Evolutionary conservation across 257 asterid genomes (phyloP).

Genomic region (Capsicum baccatum): DNA sequence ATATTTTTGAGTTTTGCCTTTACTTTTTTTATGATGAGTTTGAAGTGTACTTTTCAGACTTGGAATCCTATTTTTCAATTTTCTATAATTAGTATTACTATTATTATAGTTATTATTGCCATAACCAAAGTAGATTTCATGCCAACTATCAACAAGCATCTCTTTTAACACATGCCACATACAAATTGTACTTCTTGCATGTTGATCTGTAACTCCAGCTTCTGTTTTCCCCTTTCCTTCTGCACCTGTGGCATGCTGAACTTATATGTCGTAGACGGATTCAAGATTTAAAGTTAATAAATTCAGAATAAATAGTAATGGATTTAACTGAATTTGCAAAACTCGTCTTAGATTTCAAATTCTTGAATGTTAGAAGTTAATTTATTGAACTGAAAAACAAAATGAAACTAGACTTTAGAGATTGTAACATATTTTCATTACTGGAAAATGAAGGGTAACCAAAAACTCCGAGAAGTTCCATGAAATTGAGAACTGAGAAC

Average conservation of each 20-base stretch:
- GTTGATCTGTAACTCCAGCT: constrained; percentile 92
- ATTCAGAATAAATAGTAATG: not conserved
- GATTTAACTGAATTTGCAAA: not conserved
- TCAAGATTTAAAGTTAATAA: not conserved
- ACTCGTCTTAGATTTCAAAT: not conserved
- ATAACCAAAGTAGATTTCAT: constrained; percentile 59
- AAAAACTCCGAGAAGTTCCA: too few species aligned
- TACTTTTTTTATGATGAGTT: constrained; percentile 59
- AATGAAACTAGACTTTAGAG: not conserved
- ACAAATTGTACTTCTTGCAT: constrained; percentile 87
- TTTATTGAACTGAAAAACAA: not conserved
- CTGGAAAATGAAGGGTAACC: too few species aligned
- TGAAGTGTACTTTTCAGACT: constrained; percentile 65
- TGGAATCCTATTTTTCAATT: constrained; percentile 52
- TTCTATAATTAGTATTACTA: constrained; percentile 30
- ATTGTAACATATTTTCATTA: too few species aligned
- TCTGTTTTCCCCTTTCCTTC: constrained; percentile 88
- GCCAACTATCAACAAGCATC: constrained; percentile 94
- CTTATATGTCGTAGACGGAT: constrained; percentile 21
- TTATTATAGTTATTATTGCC: constrained; percentile 33
- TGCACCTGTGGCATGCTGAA: constrained; percentile 83
- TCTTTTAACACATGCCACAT: constrained; percentile 95
- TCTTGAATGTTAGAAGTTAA: not conserved
- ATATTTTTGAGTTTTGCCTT: constrained; percentile 64
- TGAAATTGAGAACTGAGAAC: too few species aligned